These are phyloP conservation scores for Nitzschia inconspicua DNA, from an alignment of 108 stramenopile species.

Conservation along the genomic window DNA sequence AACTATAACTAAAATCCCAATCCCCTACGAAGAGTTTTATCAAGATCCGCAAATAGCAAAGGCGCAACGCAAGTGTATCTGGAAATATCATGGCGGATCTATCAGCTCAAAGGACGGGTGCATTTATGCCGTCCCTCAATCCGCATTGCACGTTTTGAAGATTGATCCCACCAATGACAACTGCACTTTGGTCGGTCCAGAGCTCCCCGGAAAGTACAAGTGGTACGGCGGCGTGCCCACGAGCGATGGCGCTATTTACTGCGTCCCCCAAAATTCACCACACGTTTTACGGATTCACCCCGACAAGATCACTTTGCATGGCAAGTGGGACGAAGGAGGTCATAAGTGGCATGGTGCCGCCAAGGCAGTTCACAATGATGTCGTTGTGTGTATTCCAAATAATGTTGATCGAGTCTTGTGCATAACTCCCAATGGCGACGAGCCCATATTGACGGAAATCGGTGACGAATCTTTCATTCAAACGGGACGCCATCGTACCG, in stretches of 20 bases:
- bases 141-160: slow-evolving; percentile 57
- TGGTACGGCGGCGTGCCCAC: slow-evolving; percentile 88
- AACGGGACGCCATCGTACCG: slow-evolving; percentile 75
- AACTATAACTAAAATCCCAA: slow-evolving; percentile 44
- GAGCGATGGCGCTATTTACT: slow-evolving; percentile 78
- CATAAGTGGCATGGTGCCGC: slow-evolving; percentile 91
- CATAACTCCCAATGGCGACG: slow-evolving; percentile 39
- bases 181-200: slow-evolving; percentile 52
- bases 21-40: slow-evolving; percentile 69
- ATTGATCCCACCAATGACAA: slow-evolving; percentile 71
- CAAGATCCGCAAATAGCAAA: slow-evolving; percentile 17
- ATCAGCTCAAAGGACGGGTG: slow-evolving; percentile 64
- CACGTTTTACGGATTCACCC: slow-evolving; percentile 66
- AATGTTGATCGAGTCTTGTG: slow-evolving; percentile 78
- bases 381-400: slow-evolving; percentile 72
- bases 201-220: slow-evolving; percentile 68
- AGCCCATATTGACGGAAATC: slow-evolving; percentile 19
- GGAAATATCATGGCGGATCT: slow-evolving; percentile 89
- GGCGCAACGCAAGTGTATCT: slow-evolving; percentile 39
- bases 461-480: slow-evolving; percentile 19
- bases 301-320: slow-evolving; percentile 54
- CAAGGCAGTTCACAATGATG: slow-evolving; percentile 52
- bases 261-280: slow-evolving; percentile 77
- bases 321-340: slow-evolving; percentile 46
- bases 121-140: slow-evolving; percentile 87